A percentile compares a stretch with the other conserved stretches of the same genome.
These are phyloP conservation scores for Coemansia sp. DNA, from an alignment of 371 early-diverging fungal genomes.

Conservation along the genomic window DNA sequence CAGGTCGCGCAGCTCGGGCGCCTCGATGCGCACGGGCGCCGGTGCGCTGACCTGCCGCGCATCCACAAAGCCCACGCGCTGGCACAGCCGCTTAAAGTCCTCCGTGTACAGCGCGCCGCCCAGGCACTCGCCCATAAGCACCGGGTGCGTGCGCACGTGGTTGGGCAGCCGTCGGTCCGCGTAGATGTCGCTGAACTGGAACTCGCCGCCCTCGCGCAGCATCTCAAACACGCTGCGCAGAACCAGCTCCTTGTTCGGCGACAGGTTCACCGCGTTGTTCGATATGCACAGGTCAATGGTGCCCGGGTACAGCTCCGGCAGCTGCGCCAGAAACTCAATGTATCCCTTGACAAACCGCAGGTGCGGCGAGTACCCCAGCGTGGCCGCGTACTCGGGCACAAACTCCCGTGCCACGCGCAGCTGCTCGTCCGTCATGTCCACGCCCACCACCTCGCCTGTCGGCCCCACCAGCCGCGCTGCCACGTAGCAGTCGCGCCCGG, in stretches of 20 bases:
- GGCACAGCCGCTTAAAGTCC: constrained; percentile 51
- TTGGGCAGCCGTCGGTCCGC: constrained; percentile 52
- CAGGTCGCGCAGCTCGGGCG: constrained; percentile 51
- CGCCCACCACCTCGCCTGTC: constrained; percentile 51
- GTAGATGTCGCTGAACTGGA: constrained; percentile 54
- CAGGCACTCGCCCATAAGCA: constrained; percentile 52
- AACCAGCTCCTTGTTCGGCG: constrained; percentile 54
- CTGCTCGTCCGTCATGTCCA: constrained; percentile 58
- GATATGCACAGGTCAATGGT: constrained; percentile 53
- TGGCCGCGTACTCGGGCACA: constrained; percentile 34
- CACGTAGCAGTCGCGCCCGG: constrained; percentile 57
- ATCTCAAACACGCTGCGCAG: constrained; percentile 51
- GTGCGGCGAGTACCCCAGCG: constrained; percentile 52
- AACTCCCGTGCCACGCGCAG: constrained; percentile 49
- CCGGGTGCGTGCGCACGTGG: constrained; percentile 50
- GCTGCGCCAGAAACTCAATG: constrained; percentile 50
- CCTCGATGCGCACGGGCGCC: constrained; percentile 46
- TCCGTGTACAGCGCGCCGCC: constrained; percentile 53
- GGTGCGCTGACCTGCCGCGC: constrained; percentile 48
- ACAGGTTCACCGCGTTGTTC: constrained; percentile 55
- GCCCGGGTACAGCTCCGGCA: constrained; percentile 48
- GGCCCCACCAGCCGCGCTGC: constrained; percentile 54
- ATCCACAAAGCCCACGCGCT: constrained; percentile 52
- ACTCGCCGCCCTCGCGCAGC: constrained; percentile 52
- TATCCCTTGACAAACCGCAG: constrained; percentile 51